A percentile compares a stretch with the other conserved stretches of the same genome.
Conservation (phyloP, 2,329 filamentous ascomycete genomes). For the Zasmidium angulare region DNA sequence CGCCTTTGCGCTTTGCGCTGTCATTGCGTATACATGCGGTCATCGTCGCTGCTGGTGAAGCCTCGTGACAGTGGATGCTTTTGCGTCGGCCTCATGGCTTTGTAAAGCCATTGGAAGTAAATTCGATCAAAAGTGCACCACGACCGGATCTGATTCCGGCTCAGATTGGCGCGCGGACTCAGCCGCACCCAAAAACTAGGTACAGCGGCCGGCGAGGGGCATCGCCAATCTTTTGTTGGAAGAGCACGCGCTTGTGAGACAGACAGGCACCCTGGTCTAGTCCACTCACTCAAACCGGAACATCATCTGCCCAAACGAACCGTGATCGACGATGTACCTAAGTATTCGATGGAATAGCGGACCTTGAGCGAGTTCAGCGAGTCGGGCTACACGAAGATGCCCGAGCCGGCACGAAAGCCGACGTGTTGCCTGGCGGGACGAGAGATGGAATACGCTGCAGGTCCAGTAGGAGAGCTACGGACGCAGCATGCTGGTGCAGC, state of each 20-base stretch:
- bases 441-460: neutral
- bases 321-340: constrained; percentile 3
- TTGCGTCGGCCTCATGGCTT: neutral
- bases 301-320: neutral
- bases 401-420: neutral
- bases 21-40: neutral
- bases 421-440: neutral
- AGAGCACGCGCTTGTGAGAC: neutral
- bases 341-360: neutral
- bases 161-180: neutral
- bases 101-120: no score
- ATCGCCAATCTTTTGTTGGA: neutral
- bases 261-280: neutral
- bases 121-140: no score
- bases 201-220: no score
- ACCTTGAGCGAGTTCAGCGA: neutral
- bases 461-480: neutral
- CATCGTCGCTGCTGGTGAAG: neutral
- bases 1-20: neutral
- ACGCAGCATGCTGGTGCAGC: neutral
- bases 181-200: neutral
- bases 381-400: neutral
- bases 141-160: neutral
- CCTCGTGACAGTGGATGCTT: neutral
- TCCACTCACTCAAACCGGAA: neutral